These are phyloP conservation scores for Ceratopteris richardii DNA, from an alignment of 75 land plant genomes.

Conservation along the genomic window DNA sequence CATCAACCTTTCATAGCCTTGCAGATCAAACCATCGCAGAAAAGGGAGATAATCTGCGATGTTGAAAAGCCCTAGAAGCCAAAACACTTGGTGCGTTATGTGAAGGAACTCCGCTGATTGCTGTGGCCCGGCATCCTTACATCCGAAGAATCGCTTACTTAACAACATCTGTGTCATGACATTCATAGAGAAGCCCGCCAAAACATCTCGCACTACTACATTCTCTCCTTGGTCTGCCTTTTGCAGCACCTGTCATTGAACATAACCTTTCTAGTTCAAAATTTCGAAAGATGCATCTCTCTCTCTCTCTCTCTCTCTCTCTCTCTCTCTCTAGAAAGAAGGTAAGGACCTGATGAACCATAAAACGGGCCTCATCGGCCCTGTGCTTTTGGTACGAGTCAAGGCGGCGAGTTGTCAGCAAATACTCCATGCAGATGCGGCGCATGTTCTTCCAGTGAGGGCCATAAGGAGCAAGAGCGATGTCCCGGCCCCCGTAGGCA, in stretches of 20 bases:
- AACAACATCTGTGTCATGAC: slow-evolving; percentile 79
- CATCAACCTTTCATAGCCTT: slow-evolving; percentile 46
- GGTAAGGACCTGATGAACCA: slow-evolving; percentile 37
- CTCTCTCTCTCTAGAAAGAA: no score
- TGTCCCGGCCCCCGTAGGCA: slow-evolving; percentile 61
- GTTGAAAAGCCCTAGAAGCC: slow-evolving; percentile 54
- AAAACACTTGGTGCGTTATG: slow-evolving; percentile 53
- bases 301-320: no score
- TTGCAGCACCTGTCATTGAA: no score
- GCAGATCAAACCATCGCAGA: slow-evolving; percentile 63
- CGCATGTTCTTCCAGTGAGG: slow-evolving; percentile 78
- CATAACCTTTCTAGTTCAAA: no score
- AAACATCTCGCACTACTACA: slow-evolving; percentile 25
- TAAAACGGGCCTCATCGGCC: slow-evolving; percentile 50
- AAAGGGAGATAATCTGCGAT: slow-evolving; percentile 71
- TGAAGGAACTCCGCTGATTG: slow-evolving; percentile 71
- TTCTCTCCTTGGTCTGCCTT: no score
- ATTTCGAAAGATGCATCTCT: no score
- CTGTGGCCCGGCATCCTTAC: slow-evolving; percentile 29
- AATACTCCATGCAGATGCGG: slow-evolving; percentile 80
- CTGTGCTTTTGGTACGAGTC: slow-evolving; percentile 47
- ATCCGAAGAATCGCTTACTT: slow-evolving; percentile 80
- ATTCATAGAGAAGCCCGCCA: slow-evolving; percentile 85
- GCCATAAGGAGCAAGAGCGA: slow-evolving; percentile 81
- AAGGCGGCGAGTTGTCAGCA: slow-evolving; percentile 70